phyloP scores from a whole-genome alignment of 2,329 filamentous ascomycete genomes.

The Exophiala sideris region DNA sequence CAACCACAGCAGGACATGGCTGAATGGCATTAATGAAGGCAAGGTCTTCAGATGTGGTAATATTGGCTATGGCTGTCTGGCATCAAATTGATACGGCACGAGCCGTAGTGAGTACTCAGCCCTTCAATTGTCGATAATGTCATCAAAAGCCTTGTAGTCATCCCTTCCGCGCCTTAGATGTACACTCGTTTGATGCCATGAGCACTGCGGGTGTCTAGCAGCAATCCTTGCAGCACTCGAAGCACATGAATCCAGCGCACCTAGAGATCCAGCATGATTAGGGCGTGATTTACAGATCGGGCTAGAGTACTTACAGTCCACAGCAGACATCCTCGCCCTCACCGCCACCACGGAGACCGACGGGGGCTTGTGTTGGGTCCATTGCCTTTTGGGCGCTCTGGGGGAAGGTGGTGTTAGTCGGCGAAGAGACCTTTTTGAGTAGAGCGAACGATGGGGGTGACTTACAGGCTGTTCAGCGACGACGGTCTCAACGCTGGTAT shows the following conservation, averaged over 20 bases:
- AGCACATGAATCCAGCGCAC: slow-evolving; percentile 27
- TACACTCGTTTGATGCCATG: too few relatives aligned
- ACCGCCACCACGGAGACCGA: slow-evolving; percentile 26
- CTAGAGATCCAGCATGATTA: slow-evolving; percentile 1
- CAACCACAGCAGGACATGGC: too few relatives aligned
- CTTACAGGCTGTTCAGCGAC: slow-evolving; percentile 25
- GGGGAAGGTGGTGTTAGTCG: not conserved
- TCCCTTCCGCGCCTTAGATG: too few relatives aligned
- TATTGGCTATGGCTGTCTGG: too few relatives aligned
- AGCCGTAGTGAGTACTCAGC: too few relatives aligned
- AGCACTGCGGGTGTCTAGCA: slow-evolving; percentile 11
- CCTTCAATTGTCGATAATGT: too few relatives aligned
- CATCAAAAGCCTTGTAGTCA: too few relatives aligned
- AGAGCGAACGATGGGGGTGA: not conserved
- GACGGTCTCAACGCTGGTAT: not conserved
- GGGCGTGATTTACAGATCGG: not conserved
- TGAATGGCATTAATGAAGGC: too few relatives aligned
- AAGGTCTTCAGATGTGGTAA: too few relatives aligned
- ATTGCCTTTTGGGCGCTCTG: slow-evolving; percentile 11
- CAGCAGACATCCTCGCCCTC: slow-evolving; percentile 27
- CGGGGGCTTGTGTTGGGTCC: slow-evolving; percentile 11
- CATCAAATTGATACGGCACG: too few relatives aligned
- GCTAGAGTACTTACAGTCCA: slow-evolving; percentile 20
- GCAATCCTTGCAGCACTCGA: slow-evolving; percentile 28
- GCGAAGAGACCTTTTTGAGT: not conserved